Evolutionary conservation across 768 basidiomycete genomes (phyloP).

Genomic region (Panaeolus papilionaceus): DNA sequence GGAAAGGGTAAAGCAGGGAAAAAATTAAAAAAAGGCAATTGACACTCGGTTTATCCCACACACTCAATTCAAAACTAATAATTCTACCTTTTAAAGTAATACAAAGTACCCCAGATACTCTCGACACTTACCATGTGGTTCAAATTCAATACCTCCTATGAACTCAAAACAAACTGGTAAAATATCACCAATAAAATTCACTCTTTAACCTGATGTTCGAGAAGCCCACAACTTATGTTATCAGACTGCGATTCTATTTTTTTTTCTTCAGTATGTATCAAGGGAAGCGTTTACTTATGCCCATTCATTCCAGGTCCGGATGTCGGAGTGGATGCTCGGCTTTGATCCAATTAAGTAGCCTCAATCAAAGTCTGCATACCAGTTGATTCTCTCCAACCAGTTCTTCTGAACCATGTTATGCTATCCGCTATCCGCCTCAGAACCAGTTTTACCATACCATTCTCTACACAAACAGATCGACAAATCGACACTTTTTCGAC

Average conservation of each 20-base stretch:
- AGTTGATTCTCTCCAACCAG: not conserved
- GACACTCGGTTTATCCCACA: not conserved
- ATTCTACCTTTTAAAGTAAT: not conserved
- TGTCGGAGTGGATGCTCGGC: not conserved
- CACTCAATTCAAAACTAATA: not conserved
- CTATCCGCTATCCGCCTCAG: not conserved
- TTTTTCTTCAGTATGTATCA: not conserved
- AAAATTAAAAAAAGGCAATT: not conserved
- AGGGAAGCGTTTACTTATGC: not conserved
- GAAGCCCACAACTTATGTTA: not conserved
- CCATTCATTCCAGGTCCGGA: not conserved
- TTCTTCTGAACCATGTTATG: not conserved
- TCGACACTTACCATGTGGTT: not conserved
- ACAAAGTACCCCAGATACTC: not conserved
- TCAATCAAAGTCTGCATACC: no score
- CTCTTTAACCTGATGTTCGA: conserved; percentile 1
- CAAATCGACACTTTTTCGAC: no score
- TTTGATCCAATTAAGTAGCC: not conserved
- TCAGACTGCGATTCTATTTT: not conserved
- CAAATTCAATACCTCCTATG: not conserved
- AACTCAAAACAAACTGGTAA: no score
- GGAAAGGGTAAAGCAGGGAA: not conserved
- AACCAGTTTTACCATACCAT: not conserved
- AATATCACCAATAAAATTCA: not conserved
- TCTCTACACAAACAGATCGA: no score